phyloP scores from a whole-genome alignment of 2,329 filamentous ascomycete genomes.

The Verticillium dahliae region DNA sequence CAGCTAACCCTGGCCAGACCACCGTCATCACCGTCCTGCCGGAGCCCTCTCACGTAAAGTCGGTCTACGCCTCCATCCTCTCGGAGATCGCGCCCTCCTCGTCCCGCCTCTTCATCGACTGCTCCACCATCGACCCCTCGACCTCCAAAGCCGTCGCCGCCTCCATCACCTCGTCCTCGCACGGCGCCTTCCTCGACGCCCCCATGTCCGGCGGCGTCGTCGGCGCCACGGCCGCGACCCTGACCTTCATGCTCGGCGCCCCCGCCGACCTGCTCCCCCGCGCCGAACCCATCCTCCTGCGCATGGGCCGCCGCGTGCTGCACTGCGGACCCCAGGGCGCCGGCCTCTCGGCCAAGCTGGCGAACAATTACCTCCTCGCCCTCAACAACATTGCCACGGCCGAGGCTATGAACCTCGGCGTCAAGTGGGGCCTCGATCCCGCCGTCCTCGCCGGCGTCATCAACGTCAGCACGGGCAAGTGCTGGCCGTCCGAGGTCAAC shows the following conservation, averaged over 20 bases:
- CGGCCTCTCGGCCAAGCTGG: constrained; percentile 85
- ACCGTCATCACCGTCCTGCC: constrained; percentile 84
- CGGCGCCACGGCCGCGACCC: constrained; percentile 75
- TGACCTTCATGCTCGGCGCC: constrained; percentile 94
- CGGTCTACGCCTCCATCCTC: constrained; percentile 74
- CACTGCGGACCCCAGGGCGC: constrained; percentile 81
- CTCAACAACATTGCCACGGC: constrained; percentile 78
- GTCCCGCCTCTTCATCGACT: constrained; percentile 83
- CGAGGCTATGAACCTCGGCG: constrained; percentile 61
- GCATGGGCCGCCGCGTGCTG: constrained; percentile 82
- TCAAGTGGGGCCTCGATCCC: constrained; percentile 53
- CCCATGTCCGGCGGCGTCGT: constrained; percentile 97
- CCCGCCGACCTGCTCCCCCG: constrained; percentile 53
- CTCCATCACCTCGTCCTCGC: constrained; percentile 54
- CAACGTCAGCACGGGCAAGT: constrained; percentile 88
- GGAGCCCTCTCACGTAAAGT: constrained; percentile 79
- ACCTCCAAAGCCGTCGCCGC: constrained; percentile 74
- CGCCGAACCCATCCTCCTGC: constrained; percentile 61
- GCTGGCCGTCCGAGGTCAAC: constrained; percentile 94
- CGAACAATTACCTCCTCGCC: constrained; percentile 94
- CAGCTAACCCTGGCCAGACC: constrained; percentile 47
- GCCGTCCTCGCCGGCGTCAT: constrained; percentile 74
- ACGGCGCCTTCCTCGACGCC: constrained; percentile 82
- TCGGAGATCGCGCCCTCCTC: constrained; percentile 42
- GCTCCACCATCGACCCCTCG: constrained; percentile 89